phyloP scores from a whole-genome alignment of 768 basidiomycete genomes.

The Mycena vulgaris region DNA sequence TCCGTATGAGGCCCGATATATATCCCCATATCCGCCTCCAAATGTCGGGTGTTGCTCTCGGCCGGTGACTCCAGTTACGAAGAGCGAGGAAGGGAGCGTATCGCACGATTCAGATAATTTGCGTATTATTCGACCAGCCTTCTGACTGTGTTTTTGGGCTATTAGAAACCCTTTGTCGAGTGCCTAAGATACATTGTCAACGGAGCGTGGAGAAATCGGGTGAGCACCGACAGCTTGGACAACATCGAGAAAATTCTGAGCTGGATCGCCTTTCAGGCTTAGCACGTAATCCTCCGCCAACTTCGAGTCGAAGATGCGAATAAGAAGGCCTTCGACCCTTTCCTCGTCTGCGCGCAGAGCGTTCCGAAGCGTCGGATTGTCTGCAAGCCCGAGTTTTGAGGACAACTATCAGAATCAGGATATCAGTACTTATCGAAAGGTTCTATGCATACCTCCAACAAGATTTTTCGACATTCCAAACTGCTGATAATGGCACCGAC shows the following conservation, averaged over 20 bases:
- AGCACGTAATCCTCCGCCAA: background rate
- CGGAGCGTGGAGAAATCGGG: background rate
- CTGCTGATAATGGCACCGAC: no score
- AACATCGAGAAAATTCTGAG: background rate
- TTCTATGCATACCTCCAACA: no score
- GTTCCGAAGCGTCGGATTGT: background rate
- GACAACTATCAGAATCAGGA: no score
- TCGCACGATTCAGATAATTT: background rate
- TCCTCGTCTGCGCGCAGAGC: background rate
- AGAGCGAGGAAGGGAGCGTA: background rate
- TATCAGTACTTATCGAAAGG: no score
- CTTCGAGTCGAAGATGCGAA: background rate
- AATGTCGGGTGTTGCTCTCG: background rate
- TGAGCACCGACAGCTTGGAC: background rate
- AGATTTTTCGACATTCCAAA: no score
- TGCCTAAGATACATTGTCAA: background rate
- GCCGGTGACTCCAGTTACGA: background rate
- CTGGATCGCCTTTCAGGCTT: background rate
- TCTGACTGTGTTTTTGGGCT: background rate
- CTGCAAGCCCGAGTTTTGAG: background rate
- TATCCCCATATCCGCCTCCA: background rate
- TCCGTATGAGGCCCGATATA: background rate
- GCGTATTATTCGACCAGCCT: background rate
- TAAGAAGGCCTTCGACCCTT: background rate
- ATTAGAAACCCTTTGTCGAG: background rate